Evolutionary conservation across 163 green algal genomes (phyloP), one percentile per base, ranked within the genome.

Genomic region (Scenedesmus sp.): DNA sequence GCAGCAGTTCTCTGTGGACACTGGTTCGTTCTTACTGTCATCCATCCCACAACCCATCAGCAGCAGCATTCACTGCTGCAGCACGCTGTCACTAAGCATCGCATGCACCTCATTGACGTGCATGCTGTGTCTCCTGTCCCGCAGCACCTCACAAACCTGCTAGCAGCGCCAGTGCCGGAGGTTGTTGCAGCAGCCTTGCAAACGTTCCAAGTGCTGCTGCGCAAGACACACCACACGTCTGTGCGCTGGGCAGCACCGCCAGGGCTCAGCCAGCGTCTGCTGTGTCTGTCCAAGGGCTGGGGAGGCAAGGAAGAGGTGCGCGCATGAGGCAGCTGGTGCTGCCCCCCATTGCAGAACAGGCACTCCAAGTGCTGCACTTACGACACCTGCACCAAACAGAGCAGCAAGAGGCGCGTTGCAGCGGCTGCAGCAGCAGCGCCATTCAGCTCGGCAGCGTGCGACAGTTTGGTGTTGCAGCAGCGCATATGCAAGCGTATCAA

Each of bases 101-200:
- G 22, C 40, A 82, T 89, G 85, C 61, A 43, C 51, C 33, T 51
- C 30, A 44, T 20, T 33, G 33, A 59, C 6, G 0, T 43, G 20
- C 24, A 49, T 51, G 44, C 76, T 86, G 70, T 26, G 33, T 16
- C 35, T 49, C 18, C 40, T 24, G n/a, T n/a, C 65, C 37, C 73
- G 93, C 95, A 99, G 96, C 95, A 98, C 84, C 91, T 99, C 37
- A 90, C 89, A n/a, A 73, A 84, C 33, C 94, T 99, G 76, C 96
- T 99, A 73, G 96, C 95, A 2, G 94, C 94, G 1, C 93, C 94
- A 3, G 86, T 97, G 26, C 85, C 81, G 0, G 94, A 94, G 40
- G 95, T 99, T 33, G 94, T 98, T 16, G 76, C 91, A 49, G 95
- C 95, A 4, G 91, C 97, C 9, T 93, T 99, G 37, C 85, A 92